These are phyloP conservation scores for Taiozyma onychis DNA, from an alignment of 1,139 yeast species.

Conservation along the genomic window DNA sequence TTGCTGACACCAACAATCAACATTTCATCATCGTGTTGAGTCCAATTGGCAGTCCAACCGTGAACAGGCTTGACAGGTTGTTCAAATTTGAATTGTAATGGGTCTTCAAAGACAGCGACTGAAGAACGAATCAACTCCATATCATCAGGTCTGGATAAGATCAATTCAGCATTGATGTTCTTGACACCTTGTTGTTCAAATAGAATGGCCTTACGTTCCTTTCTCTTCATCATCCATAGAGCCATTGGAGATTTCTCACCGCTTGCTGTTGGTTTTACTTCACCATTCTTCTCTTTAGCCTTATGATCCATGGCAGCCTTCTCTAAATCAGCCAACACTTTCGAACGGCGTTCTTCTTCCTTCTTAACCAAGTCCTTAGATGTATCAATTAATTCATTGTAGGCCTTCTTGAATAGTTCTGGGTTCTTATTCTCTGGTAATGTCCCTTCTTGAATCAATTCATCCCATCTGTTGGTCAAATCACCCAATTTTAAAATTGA, in stretches of 20 bases:
- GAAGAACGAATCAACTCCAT: slow-evolving; percentile 57
- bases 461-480: slow-evolving; percentile 76
- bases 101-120: slow-evolving; percentile 49
- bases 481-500: slow-evolving; percentile 82
- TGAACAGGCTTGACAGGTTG: slow-evolving; percentile 71
- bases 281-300: slow-evolving; percentile 35
- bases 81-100: slow-evolving; percentile 51
- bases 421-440: slow-evolving; percentile 76
- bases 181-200: slow-evolving; percentile 89
- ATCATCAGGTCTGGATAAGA: slow-evolving; percentile 78
- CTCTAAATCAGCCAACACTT: slow-evolving; percentile 53
- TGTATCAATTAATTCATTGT: slow-evolving; percentile 58
- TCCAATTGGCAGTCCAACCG: slow-evolving; percentile 93
- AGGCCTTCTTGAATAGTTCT: slow-evolving; percentile 72
- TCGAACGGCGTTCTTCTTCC: slow-evolving; percentile 60
- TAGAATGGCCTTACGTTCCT: slow-evolving; percentile 81
- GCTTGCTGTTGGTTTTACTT: slow-evolving; percentile 30
- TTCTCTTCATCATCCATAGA: slow-evolving; percentile 47
- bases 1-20: slow-evolving; percentile 81
- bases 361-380: slow-evolving; percentile 59
- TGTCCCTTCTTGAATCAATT: slow-evolving; percentile 84
- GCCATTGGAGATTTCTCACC: slow-evolving; percentile 38
- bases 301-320: slow-evolving; percentile 56
- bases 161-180: slow-evolving; percentile 85
- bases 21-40: slow-evolving; percentile 75